Evolutionary conservation across 768 basidiomycete genomes (phyloP).

Genomic region (Phaeotremella fagi): DNA sequence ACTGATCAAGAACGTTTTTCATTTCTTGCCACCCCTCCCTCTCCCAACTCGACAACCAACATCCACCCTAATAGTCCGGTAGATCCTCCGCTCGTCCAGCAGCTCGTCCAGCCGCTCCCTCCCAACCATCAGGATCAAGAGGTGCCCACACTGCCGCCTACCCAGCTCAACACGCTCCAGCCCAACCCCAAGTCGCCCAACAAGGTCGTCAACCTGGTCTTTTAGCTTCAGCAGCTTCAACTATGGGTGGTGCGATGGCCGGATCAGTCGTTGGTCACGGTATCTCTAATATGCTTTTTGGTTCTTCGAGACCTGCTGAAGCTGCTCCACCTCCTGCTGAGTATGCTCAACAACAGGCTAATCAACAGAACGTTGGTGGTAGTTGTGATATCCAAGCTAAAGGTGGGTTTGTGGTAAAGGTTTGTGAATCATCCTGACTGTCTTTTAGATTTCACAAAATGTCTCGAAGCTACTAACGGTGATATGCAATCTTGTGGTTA

Average conservation of each 20-base stretch:
- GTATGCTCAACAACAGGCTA: slow-evolving; percentile 35
- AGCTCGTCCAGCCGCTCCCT: slow-evolving; percentile 31
- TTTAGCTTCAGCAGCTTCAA: slow-evolving; percentile 44
- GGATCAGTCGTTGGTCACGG: slow-evolving; percentile 49
- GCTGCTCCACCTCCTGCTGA: slow-evolving; percentile 28
- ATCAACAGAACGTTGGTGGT: slow-evolving; percentile 18
- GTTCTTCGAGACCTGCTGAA: slow-evolving; percentile 32
- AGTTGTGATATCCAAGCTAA: slow-evolving; percentile 46
- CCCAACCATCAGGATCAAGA: slow-evolving; percentile 17
- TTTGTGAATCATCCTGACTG: neutral
- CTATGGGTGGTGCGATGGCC: slow-evolving; percentile 47
- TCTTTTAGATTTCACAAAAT: slow-evolving; percentile 49
- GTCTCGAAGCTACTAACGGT: slow-evolving; percentile 46
- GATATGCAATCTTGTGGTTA: slow-evolving; percentile 46
- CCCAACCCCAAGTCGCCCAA: slow-evolving; percentile 12
- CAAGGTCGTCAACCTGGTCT: slow-evolving; percentile 43
- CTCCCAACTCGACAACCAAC: neutral
- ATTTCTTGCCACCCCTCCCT: neutral
- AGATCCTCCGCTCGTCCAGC: slow-evolving; percentile 43
- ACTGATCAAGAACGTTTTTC: neutral
- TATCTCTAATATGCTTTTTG: slow-evolving; percentile 47
- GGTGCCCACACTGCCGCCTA: slow-evolving; percentile 27
- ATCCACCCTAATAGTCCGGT: slow-evolving; percentile 14
- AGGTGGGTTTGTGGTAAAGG: slow-evolving; percentile 25
- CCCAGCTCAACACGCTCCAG: slow-evolving; percentile 23